These are phyloP conservation scores for Phytophthora rubi DNA, from an alignment of 352 stramenopile species.

Conservation along the genomic window DNA sequence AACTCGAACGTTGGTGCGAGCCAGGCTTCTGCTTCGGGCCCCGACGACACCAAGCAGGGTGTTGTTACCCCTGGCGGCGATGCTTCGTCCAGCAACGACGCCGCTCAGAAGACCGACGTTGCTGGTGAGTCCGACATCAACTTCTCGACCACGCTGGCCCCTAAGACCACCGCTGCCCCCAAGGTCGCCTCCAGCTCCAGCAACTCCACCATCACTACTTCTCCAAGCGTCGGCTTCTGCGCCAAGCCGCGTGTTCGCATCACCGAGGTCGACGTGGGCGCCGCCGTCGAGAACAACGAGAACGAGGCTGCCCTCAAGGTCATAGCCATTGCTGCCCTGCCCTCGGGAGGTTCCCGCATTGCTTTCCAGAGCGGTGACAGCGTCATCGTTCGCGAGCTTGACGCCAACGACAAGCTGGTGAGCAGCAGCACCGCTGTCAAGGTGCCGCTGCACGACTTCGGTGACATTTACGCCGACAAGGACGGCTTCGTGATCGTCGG, in stretches of 20 bases:
- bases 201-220: conserved; percentile 16
- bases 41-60: conserved; percentile 20
- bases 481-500: conserved; percentile 55
- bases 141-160: conserved; percentile 11
- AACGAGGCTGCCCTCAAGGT: conserved; percentile 56
- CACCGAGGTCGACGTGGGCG: conserved; percentile 49
- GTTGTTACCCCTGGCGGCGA: conserved; percentile 13
- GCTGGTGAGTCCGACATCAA: conserved; percentile 15
- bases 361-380: conserved; percentile 55
- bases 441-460: conserved; percentile 51
- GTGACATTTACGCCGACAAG: conserved; percentile 53
- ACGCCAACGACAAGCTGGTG: conserved; percentile 50
- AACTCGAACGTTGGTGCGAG: conserved; percentile 14
- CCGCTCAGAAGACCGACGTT: conserved; percentile 11
- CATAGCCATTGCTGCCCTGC: conserved; percentile 49
- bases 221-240: conserved; percentile 43
- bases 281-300: conserved; percentile 41
- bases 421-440: conserved; percentile 34
- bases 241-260: conserved; percentile 44
- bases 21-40: conserved; percentile 6
- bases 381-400: conserved; percentile 49
- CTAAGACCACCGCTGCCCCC: conserved; percentile 11
- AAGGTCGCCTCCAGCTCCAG: conserved; percentile 9
- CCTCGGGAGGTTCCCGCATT: conserved; percentile 48
- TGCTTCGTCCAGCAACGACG: neutral